Evolutionary conservation across 2,329 filamentous ascomycete genomes (phyloP).

Genomic region (Trichoderma sp.): DNA sequence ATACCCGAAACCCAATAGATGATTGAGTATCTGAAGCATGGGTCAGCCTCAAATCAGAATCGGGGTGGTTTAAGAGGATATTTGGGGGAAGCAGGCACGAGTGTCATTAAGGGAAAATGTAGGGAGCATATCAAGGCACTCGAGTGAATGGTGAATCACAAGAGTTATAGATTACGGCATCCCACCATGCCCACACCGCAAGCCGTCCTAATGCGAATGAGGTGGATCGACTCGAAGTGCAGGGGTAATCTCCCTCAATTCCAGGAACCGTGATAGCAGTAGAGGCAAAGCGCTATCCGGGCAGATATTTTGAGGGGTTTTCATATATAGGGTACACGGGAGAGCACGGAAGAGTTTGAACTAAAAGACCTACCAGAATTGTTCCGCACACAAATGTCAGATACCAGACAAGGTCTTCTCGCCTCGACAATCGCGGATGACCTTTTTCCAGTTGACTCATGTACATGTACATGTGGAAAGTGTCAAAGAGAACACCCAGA

Average conservation of each 20-base stretch:
- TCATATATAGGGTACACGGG: constrained; percentile 21
- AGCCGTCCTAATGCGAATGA: constrained; percentile 69
- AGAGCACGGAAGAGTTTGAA: constrained; percentile 24
- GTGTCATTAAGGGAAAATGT: constrained; percentile 47
- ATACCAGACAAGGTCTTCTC: constrained; percentile 81
- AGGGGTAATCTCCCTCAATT: constrained; percentile 80
- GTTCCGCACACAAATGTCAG: constrained; percentile 69
- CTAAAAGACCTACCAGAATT: constrained; percentile 71
- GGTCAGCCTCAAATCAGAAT: constrained; percentile 28
- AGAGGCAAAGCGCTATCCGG: constrained; percentile 66
- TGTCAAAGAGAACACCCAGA: constrained; percentile 65
- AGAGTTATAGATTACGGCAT: constrained; percentile 71
- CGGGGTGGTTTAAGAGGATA: background rate
- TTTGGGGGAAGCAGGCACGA: constrained; percentile 7
- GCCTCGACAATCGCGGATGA: constrained; percentile 70
- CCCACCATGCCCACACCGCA: constrained; percentile 75
- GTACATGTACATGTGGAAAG: constrained; percentile 77
- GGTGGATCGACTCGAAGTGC: constrained; percentile 56
- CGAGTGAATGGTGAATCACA: constrained; percentile 59
- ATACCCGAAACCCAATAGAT: constrained; percentile 37
- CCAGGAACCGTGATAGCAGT: constrained; percentile 83
- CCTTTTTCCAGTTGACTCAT: constrained; percentile 71
- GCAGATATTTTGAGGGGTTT: constrained; percentile 68
- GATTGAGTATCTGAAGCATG: constrained; percentile 36
- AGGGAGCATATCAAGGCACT: constrained; percentile 64